These are phyloP conservation scores for Meyerozyma carpophila DNA, from an alignment of 1,139 yeast genomes.

Conservation along the genomic window DNA sequence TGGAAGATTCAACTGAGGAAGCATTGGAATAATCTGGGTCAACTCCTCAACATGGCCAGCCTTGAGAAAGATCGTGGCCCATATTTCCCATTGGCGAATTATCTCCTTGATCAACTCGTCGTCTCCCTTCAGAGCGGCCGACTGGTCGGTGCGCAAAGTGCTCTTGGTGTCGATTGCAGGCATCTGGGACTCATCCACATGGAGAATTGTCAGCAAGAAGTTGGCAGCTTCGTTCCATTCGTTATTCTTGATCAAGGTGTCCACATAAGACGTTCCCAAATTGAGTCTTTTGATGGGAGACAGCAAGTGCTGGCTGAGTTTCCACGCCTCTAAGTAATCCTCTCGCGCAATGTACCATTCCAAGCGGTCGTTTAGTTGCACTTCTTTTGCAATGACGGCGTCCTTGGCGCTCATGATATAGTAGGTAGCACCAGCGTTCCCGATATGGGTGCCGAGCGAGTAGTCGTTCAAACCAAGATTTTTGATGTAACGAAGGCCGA, in stretches of 20 bases:
- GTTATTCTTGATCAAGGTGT: slow-evolving; percentile 41
- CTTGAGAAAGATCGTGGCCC: slow-evolving; percentile 53
- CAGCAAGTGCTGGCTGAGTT: slow-evolving; percentile 56
- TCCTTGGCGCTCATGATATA: slow-evolving; percentile 77
- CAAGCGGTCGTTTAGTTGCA: slow-evolving; percentile 61
- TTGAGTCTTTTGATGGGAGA: slow-evolving; percentile 46
- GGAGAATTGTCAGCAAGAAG: slow-evolving; percentile 41
- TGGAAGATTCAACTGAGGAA: slow-evolving; percentile 32
- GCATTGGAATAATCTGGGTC: slow-evolving; percentile 49
- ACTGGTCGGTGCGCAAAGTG: slow-evolving; percentile 17
- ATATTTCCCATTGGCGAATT: slow-evolving; percentile 59
- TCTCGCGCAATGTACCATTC: slow-evolving; percentile 64
- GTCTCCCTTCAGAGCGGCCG: slow-evolving; percentile 12
- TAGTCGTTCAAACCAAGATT: slow-evolving; percentile 77
- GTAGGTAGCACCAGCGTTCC: slow-evolving; percentile 34
- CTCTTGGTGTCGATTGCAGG: slow-evolving; percentile 28
- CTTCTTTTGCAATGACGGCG: slow-evolving; percentile 69
- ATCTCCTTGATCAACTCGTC: slow-evolving; percentile 21
- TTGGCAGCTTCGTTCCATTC: slow-evolving; percentile 55
- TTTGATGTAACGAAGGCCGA: slow-evolving; percentile 56
- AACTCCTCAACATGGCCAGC: slow-evolving; percentile 43
- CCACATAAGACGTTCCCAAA: slow-evolving; percentile 61
- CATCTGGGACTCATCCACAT: slow-evolving; percentile 24
- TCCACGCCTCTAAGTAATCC: slow-evolving; percentile 68
- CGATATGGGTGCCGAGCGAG: slow-evolving; percentile 50